Base-by-base conservation (phyloP, 495 filamentous ascomycete genomes). In the Podospora fimiseda region DNA sequence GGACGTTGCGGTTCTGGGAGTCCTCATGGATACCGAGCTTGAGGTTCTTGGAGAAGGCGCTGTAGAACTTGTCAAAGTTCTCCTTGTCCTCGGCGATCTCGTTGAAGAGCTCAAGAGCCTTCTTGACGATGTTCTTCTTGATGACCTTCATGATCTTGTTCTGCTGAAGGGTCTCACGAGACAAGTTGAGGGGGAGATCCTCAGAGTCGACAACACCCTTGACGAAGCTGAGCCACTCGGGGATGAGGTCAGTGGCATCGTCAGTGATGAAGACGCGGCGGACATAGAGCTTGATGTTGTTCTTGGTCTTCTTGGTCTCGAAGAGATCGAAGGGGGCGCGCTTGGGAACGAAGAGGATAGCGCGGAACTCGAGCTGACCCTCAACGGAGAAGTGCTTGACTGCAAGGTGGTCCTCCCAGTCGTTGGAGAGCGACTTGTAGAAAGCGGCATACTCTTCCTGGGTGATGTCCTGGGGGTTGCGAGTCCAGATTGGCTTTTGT, bases 141-240 rank as follows among this genome's bases (percentile, higher is more conserved):
- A 98, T 98, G 68, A 98, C 93, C 85, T 98, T 98, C 93, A 98
- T 95, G 80, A 98, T 98, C 89, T 97, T 97, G 87, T 97, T 97
- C 81, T 97, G 94, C 78, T 98, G 93, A 44, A 98, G 89, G 53
- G 94, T 97, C 84, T 98, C 93, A 85, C 93, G 94, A 71, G 94
- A 97, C 75, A 98, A 75, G 82, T 98, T 98, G 65, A 98, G 84
- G 55, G 93, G 93, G 33, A 98, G 87, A 76, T 98, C 93, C 81
- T 98, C 93, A 57, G 93, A 98, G 77, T 98, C 93, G 68, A 98
- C 94, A 64, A 98, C 93, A 81, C 93, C 93, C 87, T 97, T 97
- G 82, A 98, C 73, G 78, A 98, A 98, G 78, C 89, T 82, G 67
- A 98, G 86, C 93, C 93, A 98, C 80, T 98, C 93, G 56, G 93